Conservation (phyloP, 148 eudicot species). For the Fallopia convolvulus region DNA sequence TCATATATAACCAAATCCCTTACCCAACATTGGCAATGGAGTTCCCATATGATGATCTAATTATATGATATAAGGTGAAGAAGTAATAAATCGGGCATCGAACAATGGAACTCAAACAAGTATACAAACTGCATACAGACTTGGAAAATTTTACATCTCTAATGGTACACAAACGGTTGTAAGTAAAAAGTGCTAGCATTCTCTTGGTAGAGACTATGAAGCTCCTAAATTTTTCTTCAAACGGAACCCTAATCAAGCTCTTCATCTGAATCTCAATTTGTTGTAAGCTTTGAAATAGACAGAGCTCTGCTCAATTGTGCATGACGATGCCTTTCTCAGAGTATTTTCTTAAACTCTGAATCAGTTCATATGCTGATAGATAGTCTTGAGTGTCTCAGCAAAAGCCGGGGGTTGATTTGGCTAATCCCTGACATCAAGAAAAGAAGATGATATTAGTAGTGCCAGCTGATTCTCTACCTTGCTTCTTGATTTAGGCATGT, state of each 20-base stretch:
- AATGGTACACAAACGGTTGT: constrained; percentile 2
- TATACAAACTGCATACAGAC: background rate
- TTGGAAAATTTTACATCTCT: background rate
- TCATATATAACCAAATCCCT: background rate
- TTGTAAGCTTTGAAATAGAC: background rate
- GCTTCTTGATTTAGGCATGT: background rate
- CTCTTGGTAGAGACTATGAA: background rate
- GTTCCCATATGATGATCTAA: background rate
- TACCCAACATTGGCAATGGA: background rate
- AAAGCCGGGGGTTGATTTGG: background rate
- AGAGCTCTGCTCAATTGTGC: background rate
- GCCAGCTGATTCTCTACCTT: background rate
- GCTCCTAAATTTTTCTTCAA: background rate
- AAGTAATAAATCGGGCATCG: background rate
- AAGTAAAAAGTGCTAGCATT: background rate
- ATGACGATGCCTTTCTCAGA: background rate
- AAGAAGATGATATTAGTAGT: background rate
- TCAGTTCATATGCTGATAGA: background rate
- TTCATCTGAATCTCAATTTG: background rate
- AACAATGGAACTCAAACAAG: background rate
- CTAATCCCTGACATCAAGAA: background rate
- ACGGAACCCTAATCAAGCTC: background rate
- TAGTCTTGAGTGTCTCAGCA: background rate
- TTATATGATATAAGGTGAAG: no score
- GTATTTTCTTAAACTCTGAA: background rate